These are phyloP conservation scores for Colletotrichum lini DNA, from an alignment of 2,329 filamentous ascomycete species.

Conservation along the genomic window DNA sequence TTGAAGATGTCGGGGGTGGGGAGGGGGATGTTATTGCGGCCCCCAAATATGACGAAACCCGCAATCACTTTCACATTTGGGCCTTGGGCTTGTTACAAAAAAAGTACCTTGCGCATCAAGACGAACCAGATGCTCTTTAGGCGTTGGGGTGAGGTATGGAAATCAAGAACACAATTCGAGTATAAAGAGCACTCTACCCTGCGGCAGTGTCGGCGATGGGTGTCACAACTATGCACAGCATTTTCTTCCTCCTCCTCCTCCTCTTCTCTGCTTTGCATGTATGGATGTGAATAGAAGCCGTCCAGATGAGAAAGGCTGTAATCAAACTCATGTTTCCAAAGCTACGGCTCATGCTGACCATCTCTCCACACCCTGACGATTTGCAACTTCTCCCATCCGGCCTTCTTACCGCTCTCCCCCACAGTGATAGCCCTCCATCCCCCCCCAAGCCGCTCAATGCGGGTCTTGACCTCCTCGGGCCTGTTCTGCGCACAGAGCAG, in stretches of 20 bases:
- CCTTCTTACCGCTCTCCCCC: constrained; percentile 85
- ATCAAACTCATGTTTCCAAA: neutral
- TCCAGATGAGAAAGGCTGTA: neutral
- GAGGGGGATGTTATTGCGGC: constrained; percentile 2
- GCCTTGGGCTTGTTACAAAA: constrained; percentile 21
- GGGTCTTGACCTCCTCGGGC: constrained; percentile 79
- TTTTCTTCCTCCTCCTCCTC: too few relatives aligned
- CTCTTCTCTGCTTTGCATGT: neutral
- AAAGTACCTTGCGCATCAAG: constrained; percentile 32
- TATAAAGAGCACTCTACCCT: neutral
- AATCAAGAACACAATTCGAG: constrained; percentile 38
- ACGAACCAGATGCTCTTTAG: constrained; percentile 38
- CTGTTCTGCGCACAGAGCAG: constrained; percentile 92
- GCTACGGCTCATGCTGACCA: neutral
- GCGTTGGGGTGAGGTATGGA: constrained; percentile 36
- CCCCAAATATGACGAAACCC: constrained; percentile 24
- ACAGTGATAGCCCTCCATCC: constrained; percentile 84
- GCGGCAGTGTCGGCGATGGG: neutral
- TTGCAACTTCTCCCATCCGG: constrained; percentile 94
- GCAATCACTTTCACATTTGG: constrained; percentile 25
- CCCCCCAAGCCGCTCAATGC: constrained; percentile 60
- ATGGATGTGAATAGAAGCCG: neutral
- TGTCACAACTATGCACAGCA: neutral
- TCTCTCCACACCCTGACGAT: constrained; percentile 88
- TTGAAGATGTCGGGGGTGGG: neutral